Evolutionary conservation across 805 yeast genomes (phyloP).

Genomic region (Ogataea henricii): DNA sequence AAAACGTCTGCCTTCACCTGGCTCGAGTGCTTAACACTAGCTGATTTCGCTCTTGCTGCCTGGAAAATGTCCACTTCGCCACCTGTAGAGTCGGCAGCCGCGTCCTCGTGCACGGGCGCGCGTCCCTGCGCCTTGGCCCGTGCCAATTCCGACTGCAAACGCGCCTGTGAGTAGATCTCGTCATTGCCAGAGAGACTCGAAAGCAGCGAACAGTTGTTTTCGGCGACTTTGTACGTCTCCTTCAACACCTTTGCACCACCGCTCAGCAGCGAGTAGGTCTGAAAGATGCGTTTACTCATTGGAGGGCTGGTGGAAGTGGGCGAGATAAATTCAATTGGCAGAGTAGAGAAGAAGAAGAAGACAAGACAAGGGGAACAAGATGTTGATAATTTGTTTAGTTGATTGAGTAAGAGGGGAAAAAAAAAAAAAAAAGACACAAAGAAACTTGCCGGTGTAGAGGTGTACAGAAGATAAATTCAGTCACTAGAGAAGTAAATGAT

Average conservation of each 20-base stretch:
- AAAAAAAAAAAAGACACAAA: no score
- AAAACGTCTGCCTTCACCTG: slow-evolving; percentile 16
- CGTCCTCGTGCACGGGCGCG: slow-evolving; percentile 3
- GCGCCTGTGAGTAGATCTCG: slow-evolving; percentile 30
- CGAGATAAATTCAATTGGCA: background rate
- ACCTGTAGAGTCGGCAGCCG: slow-evolving; percentile 1
- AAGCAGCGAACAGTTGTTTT: slow-evolving; percentile 26
- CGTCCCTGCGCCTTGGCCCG: slow-evolving; percentile 16
- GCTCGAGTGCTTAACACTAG: slow-evolving; percentile 22
- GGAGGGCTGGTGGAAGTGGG: background rate
- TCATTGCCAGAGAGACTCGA: slow-evolving; percentile 27
- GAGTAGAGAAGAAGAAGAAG: background rate
- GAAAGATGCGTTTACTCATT: slow-evolving; percentile 31
- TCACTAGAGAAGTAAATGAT: no score
- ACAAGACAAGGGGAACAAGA: no score
- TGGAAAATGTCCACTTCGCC: slow-evolving; percentile 35
- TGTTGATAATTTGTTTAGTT: no score
- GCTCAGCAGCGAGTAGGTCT: slow-evolving; percentile 26
- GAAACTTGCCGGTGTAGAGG: no score
- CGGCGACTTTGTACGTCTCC: slow-evolving; percentile 20
- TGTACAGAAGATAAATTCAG: no score
- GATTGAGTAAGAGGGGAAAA: no score
- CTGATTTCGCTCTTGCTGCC: slow-evolving; percentile 36
- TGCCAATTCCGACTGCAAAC: slow-evolving; percentile 27
- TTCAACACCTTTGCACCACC: slow-evolving; percentile 32